Conservation (phyloP, 306 rosid species). For the Quercus cerris region DNA sequence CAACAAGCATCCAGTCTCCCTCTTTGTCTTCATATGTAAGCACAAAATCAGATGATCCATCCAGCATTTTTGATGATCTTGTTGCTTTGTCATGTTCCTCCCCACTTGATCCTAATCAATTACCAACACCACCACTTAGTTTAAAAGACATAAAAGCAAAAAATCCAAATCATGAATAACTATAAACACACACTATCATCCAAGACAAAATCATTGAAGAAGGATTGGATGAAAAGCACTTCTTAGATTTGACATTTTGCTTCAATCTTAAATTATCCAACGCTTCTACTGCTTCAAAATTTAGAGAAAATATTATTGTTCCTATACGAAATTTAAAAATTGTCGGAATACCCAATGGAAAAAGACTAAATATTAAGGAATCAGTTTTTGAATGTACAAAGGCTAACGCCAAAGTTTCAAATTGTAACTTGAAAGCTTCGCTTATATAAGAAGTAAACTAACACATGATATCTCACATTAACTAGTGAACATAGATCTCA, state of each 20-base stretch:
- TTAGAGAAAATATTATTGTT: background rate
- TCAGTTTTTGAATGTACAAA: background rate
- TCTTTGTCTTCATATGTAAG: conserved; percentile 96
- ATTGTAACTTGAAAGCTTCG: background rate
- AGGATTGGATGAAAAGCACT: background rate
- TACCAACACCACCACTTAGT: conserved; percentile 5
- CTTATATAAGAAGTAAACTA: background rate
- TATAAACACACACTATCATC: conserved; percentile 6
- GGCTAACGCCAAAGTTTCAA: background rate
- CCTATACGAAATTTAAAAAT: background rate
- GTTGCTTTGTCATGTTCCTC: conserved; percentile 41
- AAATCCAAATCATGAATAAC: background rate
- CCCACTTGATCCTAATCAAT: conserved; percentile 47
- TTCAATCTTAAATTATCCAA: background rate
- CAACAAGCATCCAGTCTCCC: conserved; percentile 99
- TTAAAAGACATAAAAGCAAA: background rate
- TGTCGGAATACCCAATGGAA: background rate
- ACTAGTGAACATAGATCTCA: background rate
- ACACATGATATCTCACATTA: background rate
- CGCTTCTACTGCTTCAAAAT: background rate
- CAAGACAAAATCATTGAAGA: background rate
- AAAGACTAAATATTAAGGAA: conserved; percentile 1
- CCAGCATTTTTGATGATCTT: conserved; percentile 57
- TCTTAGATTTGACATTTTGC: background rate
- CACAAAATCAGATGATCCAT: conserved; percentile 69